Conservation (phyloP, 176 grass and related monocot genomes). For the Poa pratensis region DNA sequence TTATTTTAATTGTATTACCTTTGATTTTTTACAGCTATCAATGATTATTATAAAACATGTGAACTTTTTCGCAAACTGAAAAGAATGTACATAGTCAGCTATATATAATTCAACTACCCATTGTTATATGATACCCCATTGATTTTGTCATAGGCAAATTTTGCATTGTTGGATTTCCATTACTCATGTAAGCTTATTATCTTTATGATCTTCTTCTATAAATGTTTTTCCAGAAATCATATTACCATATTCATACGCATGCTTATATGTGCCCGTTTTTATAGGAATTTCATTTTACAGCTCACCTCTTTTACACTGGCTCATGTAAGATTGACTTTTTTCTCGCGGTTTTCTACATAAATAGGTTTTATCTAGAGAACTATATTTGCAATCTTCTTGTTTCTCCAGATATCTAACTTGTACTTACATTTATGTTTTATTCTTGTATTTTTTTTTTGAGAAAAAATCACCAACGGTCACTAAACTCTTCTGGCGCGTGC, state of each 20-base stretch:
- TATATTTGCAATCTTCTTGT: neutral
- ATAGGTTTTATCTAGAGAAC: neutral
- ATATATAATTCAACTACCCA: too few relatives aligned
- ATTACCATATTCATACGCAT: neutral
- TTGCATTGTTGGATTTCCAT: neutral
- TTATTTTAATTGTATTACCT: too few relatives aligned
- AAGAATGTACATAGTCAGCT: too few relatives aligned
- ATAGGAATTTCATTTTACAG: too few relatives aligned
- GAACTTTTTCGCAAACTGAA: too few relatives aligned
- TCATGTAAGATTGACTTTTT: neutral
- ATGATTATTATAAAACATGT: too few relatives aligned
- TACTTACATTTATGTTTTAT: neutral
- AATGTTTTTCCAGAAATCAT: neutral
- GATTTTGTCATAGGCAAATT: neutral
- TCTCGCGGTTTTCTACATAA: neutral
- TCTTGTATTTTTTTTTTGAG: neutral
- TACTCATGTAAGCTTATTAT: neutral
- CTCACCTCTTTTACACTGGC: too few relatives aligned
- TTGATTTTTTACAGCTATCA: too few relatives aligned
- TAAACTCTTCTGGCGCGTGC: too few relatives aligned
- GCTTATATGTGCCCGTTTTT: too few relatives aligned
- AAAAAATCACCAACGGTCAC: too few relatives aligned
- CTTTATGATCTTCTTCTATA: neutral
- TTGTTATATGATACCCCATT: neutral
- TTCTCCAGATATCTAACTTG: neutral